Evolutionary conservation across 805 yeast genomes (phyloP), one percentile per base, ranked within the genome.

Genomic region (Metschnikowia lunata): DNA sequence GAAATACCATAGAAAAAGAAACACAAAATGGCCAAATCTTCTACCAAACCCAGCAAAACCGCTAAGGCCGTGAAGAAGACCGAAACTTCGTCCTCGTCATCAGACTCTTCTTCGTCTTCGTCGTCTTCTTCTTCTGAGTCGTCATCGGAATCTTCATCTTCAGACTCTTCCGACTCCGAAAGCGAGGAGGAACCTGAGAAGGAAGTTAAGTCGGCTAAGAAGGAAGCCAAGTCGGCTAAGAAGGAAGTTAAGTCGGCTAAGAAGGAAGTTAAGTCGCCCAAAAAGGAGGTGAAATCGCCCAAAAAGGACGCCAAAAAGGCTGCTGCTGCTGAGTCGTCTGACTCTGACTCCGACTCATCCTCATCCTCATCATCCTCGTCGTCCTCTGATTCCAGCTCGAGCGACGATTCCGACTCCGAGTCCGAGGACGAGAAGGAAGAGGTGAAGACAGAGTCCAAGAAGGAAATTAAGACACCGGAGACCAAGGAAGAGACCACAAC

Each of bases 1-100:
- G 13, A 13, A 10, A 31, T 3, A 13, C 34, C 31, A 4, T 12
- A 29, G n/a, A 29, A 29, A 29, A 11, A 11, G 3, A 26, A 30
- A 37, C 28, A 36, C 39, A 65, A 35, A 56, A 70, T 70, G 75
- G 75, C 71, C 51, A 70, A 69, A 57, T 52, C 71, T 49, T 53
- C 66, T 34, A 55, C 59, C 40, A 62, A 61, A 44, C 42, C 64
- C 4, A 40, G 47, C 39, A 51, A 49, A 34, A 34, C 43, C 10
- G 18, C 42, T 38, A 49, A 49, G 50, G 44, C 29, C 29, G 32
- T 42, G 30, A 47, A 47, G 43, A 39, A 43, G 40, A 40, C 50
- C 36, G 43, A 40, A 34, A 32, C 42, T 33, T 45, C 48, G 23
- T 37, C 40, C n/a, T 28, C 23, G 7, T 38, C 45, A 1, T 39